Evolutionary conservation across 345 rosid species (phyloP), one percentile per base, ranked within the genome.

Genomic region (Geranium rotundifolium): DNA sequence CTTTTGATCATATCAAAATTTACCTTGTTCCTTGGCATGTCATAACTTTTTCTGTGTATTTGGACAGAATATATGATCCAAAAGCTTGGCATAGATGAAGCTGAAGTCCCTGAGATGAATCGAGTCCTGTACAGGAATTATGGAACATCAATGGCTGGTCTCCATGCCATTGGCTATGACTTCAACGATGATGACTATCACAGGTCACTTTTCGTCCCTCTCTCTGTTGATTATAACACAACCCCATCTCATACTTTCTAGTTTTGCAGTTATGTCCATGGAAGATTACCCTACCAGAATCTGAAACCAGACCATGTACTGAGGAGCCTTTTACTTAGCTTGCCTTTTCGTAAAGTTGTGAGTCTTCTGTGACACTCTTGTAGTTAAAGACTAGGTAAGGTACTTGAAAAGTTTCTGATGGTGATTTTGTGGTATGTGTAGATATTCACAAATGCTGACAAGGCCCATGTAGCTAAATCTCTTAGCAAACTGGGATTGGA

Each of bases 71-170:
- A 82, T 71, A 92, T 92, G 98, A 66, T 75, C 20, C 73, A 84
- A 68, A 76, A 70, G 63, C 87, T 92, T 69, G 86, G 90, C 31
- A 67, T 89, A 2, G 86, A 85, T 65, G 74, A 72, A 72, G 77
- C 71, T 65, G 77, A 66, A 69, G 84, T 92, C 50, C 79, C 80
- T 31, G 90, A 84, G 65, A 61, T 89, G 56, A 86, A 91, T 56
- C 64, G 66, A 58, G 76, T 86, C 0, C 77, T 89, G 68, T 92
- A 92, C 68, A 85, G 83, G 77, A 68, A 82, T 67, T 93, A 86
- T 74, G 99, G 99, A n/a, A 93, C 99, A 18, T 86, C 97, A 62
- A 79, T 90, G 99, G 96, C 99, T 72, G 99, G 99, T 68, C 90
- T 93, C 63, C 71, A 92, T 95, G 99, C 97, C 54, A 75, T 88